A percentile compares a stretch with the other conserved stretches of the same genome.
Conservation (phyloP, 2,329 filamentous ascomycete species). For the Cytospora paraplurivora region DNA sequence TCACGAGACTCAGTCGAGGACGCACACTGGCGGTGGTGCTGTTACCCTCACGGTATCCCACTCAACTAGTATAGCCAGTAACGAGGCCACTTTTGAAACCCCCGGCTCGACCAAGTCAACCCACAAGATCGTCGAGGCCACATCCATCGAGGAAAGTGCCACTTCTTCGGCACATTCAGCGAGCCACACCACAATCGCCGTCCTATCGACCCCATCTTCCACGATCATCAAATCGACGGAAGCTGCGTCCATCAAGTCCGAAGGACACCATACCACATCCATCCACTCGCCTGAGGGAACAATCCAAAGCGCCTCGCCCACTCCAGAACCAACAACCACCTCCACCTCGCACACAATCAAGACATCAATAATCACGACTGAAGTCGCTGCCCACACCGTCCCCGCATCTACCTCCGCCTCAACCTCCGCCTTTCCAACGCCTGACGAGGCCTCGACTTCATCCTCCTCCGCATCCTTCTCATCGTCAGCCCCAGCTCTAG, state of each 20-base stretch:
- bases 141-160: neutral
- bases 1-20: neutral
- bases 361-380: slow-evolving; percentile 7
- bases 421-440: slow-evolving; percentile 5
- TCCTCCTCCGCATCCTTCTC: slow-evolving; percentile 4
- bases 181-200: slow-evolving; percentile 2
- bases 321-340: slow-evolving; percentile 10
- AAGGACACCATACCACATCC: neutral
- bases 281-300: neutral
- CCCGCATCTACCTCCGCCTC: neutral
- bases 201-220: slow-evolving; percentile 10
- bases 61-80: neutral
- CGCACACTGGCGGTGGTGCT: neutral
- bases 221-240: slow-evolving; percentile 4
- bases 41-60: neutral
- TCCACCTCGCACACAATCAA: slow-evolving; percentile 8
- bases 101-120: slow-evolving; percentile 1
- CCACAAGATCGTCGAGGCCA: neutral
- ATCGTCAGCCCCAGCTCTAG: neutral
- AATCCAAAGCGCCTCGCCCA: neutral
- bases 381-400: neutral
- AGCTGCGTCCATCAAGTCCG: neutral
- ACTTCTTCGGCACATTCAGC: neutral
- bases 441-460: neutral
- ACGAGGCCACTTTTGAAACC: neutral